Evolutionary conservation across 768 basidiomycete species (phyloP).

Genomic region (Russula virescens): DNA sequence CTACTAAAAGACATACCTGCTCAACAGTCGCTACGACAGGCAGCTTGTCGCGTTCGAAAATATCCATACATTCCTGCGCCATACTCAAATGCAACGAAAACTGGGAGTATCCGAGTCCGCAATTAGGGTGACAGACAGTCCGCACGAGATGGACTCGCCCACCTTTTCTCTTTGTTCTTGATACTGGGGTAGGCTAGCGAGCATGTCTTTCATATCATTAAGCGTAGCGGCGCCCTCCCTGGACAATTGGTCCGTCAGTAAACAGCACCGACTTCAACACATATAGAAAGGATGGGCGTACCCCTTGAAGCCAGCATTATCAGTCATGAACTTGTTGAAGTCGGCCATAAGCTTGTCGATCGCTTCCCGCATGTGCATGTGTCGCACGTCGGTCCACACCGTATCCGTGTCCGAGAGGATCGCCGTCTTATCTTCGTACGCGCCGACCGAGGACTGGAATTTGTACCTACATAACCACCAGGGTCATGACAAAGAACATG

Average conservation of each 20-base stretch:
- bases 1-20: constrained; percentile 48
- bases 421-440: constrained; percentile 84
- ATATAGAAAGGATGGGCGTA: constrained; percentile 32
- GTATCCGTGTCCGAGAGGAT: constrained; percentile 80
- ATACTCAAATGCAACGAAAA: constrained; percentile 96
- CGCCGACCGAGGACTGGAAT: constrained; percentile 83
- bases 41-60: constrained; percentile 86
- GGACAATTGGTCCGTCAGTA: constrained; percentile 6
- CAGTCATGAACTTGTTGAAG: constrained; percentile 90
- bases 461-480: constrained; percentile 60
- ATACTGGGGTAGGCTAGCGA: constrained; percentile 89
- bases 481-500: not conserved
- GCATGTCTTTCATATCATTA: constrained; percentile 99
- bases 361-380: constrained; percentile 98
- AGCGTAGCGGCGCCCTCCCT: constrained; percentile 80
- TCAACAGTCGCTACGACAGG: constrained; percentile 82
- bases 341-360: constrained; percentile 96
- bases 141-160: constrained; percentile 1
- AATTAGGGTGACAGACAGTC: not conserved
- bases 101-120: constrained; percentile 35
- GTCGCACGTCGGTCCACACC: constrained; percentile 89
- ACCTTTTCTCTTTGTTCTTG: constrained; percentile 95
- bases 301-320: constrained; percentile 94
- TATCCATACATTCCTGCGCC: constrained; percentile 95
- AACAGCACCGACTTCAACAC: not conserved